Evolutionary conservation across 176 grass and related monocot genomes (phyloP).

Genomic region (Oryza coarctata): DNA sequence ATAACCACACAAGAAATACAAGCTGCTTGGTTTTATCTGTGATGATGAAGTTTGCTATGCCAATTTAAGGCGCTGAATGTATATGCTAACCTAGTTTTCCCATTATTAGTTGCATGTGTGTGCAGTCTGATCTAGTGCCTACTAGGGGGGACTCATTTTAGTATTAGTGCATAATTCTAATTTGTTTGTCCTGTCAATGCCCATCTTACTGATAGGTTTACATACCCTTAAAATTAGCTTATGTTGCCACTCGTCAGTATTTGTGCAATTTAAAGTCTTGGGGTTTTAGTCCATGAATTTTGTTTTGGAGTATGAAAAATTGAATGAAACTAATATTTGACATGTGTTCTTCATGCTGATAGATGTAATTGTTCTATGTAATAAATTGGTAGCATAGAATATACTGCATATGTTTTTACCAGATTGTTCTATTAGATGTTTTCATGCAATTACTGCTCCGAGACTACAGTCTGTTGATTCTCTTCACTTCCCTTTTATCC

Average conservation of each 20-base stretch:
- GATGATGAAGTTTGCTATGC: background rate
- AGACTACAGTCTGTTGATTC: background rate
- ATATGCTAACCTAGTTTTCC: background rate
- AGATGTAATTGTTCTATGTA: background rate
- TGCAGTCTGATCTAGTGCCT: background rate
- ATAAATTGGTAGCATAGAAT: background rate
- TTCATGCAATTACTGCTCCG: background rate
- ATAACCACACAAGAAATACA: conserved; percentile 16
- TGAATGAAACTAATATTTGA: conserved; percentile 19
- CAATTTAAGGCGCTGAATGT: background rate
- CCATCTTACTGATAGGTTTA: background rate
- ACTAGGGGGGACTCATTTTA: background rate
- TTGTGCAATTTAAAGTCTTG: conserved; percentile 9
- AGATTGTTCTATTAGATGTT: conserved; percentile 11
- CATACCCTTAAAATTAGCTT: background rate
- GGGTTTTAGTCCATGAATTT: background rate
- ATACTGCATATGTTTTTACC: background rate
- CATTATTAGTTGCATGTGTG: background rate
- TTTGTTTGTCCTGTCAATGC: background rate
- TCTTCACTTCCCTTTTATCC: background rate
- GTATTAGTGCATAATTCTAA: background rate
- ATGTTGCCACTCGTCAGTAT: background rate
- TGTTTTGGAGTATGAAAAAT: background rate
- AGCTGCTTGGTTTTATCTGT: background rate
- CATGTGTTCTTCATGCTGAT: background rate